A percentile compares a stretch with the other conserved stretches of the same genome.
These are phyloP conservation scores for Lodderomyces beijingensis DNA, from an alignment of 1,139 yeast genomes.

Conservation along the genomic window DNA sequence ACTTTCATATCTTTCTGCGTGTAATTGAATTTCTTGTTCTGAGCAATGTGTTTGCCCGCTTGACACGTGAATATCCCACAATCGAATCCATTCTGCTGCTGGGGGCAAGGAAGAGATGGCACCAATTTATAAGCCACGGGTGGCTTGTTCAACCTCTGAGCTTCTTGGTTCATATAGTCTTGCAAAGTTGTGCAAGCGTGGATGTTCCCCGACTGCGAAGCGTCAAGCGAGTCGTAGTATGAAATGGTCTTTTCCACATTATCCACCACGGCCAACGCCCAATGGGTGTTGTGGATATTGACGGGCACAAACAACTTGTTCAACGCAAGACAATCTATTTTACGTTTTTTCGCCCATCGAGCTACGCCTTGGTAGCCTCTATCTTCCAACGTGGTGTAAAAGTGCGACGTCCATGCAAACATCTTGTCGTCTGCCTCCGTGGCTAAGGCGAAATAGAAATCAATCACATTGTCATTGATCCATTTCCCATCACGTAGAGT, in stretches of 20 bases:
- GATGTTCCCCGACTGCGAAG: slow-evolving; percentile 48
- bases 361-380: slow-evolving; percentile 81
- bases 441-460: slow-evolving; percentile 66
- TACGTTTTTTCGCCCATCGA: slow-evolving; percentile 86
- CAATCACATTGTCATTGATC: slow-evolving; percentile 91
- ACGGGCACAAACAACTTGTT: slow-evolving; percentile 77
- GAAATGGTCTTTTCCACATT: slow-evolving; percentile 53
- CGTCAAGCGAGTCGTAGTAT: slow-evolving; percentile 70
- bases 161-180: slow-evolving; percentile 59
- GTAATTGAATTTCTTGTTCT: slow-evolving; percentile 46
- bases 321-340: slow-evolving; percentile 59
- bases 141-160: slow-evolving; percentile 38
- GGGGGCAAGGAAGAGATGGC: slow-evolving; percentile 57
- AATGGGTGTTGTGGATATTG: slow-evolving; percentile 77
- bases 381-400: slow-evolving; percentile 63
- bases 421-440: slow-evolving; percentile 36
- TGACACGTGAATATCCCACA: slow-evolving; percentile 95
- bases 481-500: slow-evolving; percentile 72
- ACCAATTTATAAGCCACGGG: slow-evolving; percentile 30
- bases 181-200: slow-evolving; percentile 51
- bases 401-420: slow-evolving; percentile 84
- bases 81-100: slow-evolving; percentile 85
- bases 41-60: slow-evolving; percentile 60
- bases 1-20: slow-evolving; percentile 66
- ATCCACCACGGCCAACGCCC: slow-evolving; percentile 87